Base-by-base conservation (phyloP, 1,284 basidiomycete species). In the Athelia sp. region DNA sequence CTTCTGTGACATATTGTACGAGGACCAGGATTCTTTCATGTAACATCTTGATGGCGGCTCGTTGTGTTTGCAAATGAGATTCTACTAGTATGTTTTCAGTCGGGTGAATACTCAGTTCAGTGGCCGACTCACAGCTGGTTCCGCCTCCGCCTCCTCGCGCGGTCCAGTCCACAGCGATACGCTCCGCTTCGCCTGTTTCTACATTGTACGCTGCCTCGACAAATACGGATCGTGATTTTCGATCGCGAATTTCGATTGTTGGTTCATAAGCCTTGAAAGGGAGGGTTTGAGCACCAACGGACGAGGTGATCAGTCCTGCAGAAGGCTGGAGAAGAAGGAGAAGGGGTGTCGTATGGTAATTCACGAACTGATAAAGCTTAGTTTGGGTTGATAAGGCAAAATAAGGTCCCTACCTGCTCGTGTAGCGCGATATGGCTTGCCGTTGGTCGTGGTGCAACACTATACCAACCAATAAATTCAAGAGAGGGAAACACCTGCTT, bases 181-280 rank as follows among this genome's bases (percentile, higher is more conserved):
- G 82, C 64, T 99, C 96, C 4, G 97, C 96, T 69, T 99, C 97
- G 23, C 96, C 96, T 0, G 95, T 98, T 67, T 98, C 93, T n/a
- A 99, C 87, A 49, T 76, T 85, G 70, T 80, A 98, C 1, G 84
- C 68, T 1, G 83, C 88, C 55, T 90, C 87, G 26, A 94, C 82
- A 62, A 91, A 96, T 9, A 90, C 85, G 0, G 84, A 81, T 46
- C 87, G 79, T 43, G 87, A 81, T 58, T 79, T 83, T 52, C 86
- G 79, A 58, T 90, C 85, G 48, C 82, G 78, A 49, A 93, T 86
- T 61, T 92, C 88, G 31, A 93, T 78, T 1, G 88, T 87, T 0
- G 90, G 87, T 61, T 97, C 93, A 62, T 88, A 97, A n/a, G 93
- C 85, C 54, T 84, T 87, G 61, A 97, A 78, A 3, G 93, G 93